Base-by-base conservation (phyloP, 192 early-diverging fungal genomes). In the Umbelopsis vinacea region DNA sequence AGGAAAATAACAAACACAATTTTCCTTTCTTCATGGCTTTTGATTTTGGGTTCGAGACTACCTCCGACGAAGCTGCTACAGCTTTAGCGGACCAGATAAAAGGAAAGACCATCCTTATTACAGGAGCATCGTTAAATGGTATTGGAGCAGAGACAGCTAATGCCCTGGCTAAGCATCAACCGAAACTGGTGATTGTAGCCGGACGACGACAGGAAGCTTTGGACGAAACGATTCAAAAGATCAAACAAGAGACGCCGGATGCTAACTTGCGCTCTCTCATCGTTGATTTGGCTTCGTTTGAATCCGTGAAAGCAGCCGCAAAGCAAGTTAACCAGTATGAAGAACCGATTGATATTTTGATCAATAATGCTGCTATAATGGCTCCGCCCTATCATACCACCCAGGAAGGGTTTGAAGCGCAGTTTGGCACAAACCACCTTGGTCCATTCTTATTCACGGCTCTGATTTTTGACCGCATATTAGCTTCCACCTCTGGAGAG, bases 341-440 rank as follows among this genome's bases (percentile, higher is more conserved):
- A 29, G 35, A 57, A 11, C 53, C 33, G 14, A 22, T 72, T 35
- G 45, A 80, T 53, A 7, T 80, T 23, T 63, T 80, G 53, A 66
- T 80, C 57, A 80, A 80, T 45, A 80, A 80, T 40, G 79, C 79
- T 1, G 79, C 68, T 37, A 75, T 76, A 3, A 66, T 69, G 37
- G 45, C 40, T 6, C 24, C 55, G 6, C 37, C 29, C 0, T 54
- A 37, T 8, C 8, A 55, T 15, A 57, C 35, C 24, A 74, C 73
- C 0, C n/a, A 26, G 40, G 73, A 74, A 12, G 73, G 73, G 3
- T 74, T 74, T 60, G 73, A 74, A 26, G 37, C 33, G 2, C 48
- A 55, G 50, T 70, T 70, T 55, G 69, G 69, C 19, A 53, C 52
- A 26, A 74, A 74, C 54, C 54, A 74, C 54, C 52, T 74, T 57